Evolutionary conservation across 2,329 filamentous ascomycete species (phyloP), one percentile per base, ranked within the genome.

Genomic region (Fusarium sp.): DNA sequence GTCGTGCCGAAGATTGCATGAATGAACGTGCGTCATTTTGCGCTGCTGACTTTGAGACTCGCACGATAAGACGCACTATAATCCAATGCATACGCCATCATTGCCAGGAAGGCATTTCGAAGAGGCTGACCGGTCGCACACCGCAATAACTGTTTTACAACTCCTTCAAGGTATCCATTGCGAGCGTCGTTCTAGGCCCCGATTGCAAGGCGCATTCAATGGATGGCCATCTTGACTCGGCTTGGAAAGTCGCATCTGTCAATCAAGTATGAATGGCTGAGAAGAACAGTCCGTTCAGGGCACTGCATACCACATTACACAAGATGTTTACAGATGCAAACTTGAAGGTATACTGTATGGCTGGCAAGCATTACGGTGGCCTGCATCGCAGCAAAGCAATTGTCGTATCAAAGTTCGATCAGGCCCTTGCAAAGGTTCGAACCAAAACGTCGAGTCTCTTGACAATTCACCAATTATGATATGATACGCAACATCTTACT

Each of bases 61-160:
- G 62, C 62, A 69, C 72, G 66, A 74, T 52, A 51, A 63, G 57
- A 61, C 69, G 53, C 49, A 64, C 68, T 61, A 67, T 54, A 55
- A 44, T 43, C 66, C 67, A 62, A 61, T 58, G 46, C 50, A 52
- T 70, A 73, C 65, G 50, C 61, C 65, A 42, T 28, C 46, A 45
- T 59, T 54, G 50, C 67, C 43, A 49, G 65, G 65, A 61, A 65
- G 66, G 65, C 62, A 68, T 58, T 49, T 65, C 55, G 28, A 50
- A 50, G 56, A 50, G 30, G 56, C 52, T 75, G 69, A 67, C 70
- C 70, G 69, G 66, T 67, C 62, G 34, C 23, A 52, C 49, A 52
- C 34, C 49, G 34, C 49, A 52, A 52, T 52, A 52, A 42, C 31
- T 41, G 23, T 28, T 26, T 41, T 14, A 52, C 49, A 52, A 41